Conservation (phyloP, 2,329 filamentous ascomycete species). For the Aspergillus ibericus region DNA sequence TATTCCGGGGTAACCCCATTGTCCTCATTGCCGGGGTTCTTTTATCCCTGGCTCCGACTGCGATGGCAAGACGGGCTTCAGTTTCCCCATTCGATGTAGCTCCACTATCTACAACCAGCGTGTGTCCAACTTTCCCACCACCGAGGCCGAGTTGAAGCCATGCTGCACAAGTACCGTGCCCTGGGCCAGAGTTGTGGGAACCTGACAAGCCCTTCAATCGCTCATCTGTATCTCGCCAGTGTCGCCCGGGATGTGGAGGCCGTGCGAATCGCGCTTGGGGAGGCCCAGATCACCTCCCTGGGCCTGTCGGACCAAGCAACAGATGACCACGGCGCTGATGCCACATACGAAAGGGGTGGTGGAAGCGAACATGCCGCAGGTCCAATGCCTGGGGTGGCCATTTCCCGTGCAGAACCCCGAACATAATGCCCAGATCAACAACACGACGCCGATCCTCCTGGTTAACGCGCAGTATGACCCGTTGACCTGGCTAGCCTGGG, state of each 20-base stretch:
- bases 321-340: constrained; percentile 30
- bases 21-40: not conserved
- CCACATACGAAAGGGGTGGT: constrained; percentile 38
- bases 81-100: constrained; percentile 44
- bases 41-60: not conserved
- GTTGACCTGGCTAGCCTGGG: constrained; percentile 42
- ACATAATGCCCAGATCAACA: constrained; percentile 20
- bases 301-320: constrained; percentile 41
- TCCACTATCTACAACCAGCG: constrained; percentile 37
- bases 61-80: constrained; percentile 28
- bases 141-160: constrained; percentile 36
- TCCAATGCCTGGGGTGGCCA: constrained; percentile 45
- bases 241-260: constrained; percentile 39
- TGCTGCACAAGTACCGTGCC: constrained; percentile 42
- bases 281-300: constrained; percentile 41
- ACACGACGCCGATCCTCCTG: constrained; percentile 36
- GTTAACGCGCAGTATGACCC: constrained; percentile 45
- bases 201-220: constrained; percentile 41
- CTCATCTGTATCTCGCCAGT: constrained; percentile 46
- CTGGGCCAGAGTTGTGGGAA: constrained; percentile 43
- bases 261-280: constrained; percentile 35
- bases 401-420: constrained; percentile 37
- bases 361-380: constrained; percentile 32
- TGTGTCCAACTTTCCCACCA: constrained; percentile 39
- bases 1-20: too few relatives aligned